A percentile compares a stretch with the other conserved stretches of the same genome.
Conservation (phyloP, 2,329 filamentous ascomycete species). For the Fusarium temperatum region DNA sequence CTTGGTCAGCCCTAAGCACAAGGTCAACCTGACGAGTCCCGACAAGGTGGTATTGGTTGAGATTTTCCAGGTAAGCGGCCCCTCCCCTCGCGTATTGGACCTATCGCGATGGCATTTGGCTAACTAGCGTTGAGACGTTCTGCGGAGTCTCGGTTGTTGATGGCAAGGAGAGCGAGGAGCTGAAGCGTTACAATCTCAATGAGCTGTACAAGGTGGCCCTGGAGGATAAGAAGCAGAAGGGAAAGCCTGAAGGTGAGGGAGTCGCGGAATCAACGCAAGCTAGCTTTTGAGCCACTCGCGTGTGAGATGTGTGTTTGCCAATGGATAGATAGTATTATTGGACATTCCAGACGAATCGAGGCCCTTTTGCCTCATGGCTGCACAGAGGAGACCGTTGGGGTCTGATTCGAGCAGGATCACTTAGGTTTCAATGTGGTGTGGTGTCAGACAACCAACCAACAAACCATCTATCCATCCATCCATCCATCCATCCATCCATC, state of each 20-base stretch:
- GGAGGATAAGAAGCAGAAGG: conserved; percentile 26
- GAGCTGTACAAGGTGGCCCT: conserved; percentile 68
- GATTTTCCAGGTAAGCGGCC: conserved; percentile 73
- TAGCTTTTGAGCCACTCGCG: conserved; percentile 8
- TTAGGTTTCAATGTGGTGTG: background rate
- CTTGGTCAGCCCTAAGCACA: conserved; percentile 72
- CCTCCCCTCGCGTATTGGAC: conserved; percentile 27
- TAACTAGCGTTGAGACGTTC: conserved; percentile 64
- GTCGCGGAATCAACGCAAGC: conserved; percentile 30
- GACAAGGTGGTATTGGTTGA: conserved; percentile 84
- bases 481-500: background rate
- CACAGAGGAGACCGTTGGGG: conserved; percentile 8
- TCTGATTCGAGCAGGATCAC: background rate
- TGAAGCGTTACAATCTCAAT: conserved; percentile 81
- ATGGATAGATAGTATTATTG: background rate
- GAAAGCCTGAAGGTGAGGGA: conserved; percentile 26
- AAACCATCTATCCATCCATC: background rate
- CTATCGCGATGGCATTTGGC: conserved; percentile 26
- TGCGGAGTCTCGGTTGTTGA: conserved; percentile 84
- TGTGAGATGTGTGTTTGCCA: conserved; percentile 10
- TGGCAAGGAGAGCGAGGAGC: conserved; percentile 71
- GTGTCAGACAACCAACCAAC: background rate
- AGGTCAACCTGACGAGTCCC: conserved; percentile 79
- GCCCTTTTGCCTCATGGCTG: background rate
- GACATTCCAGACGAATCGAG: conserved; percentile 7